A percentile compares a stretch with the other conserved stretches of the same genome.
These are phyloP conservation scores for Choiromyces venosus DNA, from an alignment of 495 filamentous ascomycete species.

Conservation along the genomic window DNA sequence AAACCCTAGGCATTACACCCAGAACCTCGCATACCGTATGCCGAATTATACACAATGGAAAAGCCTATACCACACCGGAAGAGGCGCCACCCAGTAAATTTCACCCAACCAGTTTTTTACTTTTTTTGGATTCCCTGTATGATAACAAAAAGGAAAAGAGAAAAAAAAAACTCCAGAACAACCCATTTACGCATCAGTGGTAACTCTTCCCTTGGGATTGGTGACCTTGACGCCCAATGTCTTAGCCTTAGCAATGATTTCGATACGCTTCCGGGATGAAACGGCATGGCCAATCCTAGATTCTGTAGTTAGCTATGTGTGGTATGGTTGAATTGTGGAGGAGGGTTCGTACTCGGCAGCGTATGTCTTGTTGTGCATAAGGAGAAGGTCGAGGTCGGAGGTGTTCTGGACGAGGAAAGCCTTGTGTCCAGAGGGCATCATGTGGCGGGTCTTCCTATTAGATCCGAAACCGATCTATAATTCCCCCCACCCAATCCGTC, in stretches of 20 bases:
- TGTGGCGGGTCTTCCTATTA: slow-evolving; percentile 97
- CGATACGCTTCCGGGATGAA: slow-evolving; percentile 95
- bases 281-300: slow-evolving; percentile 90
- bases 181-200: slow-evolving; percentile 76
- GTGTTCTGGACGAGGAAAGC: slow-evolving; percentile 97
- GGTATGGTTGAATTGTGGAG: neutral
- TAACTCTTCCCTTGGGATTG: slow-evolving; percentile 96
- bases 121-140: slow-evolving; percentile 36
- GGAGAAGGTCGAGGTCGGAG: slow-evolving; percentile 89
- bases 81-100: slow-evolving; percentile 12
- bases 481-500: slow-evolving; percentile 9
- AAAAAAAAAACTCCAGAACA: slow-evolving; percentile 11
- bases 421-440: slow-evolving; percentile 99
- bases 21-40: neutral
- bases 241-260: slow-evolving; percentile 94
- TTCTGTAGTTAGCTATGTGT: slow-evolving; percentile 28
- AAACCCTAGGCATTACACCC: neutral
- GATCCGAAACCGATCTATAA: slow-evolving; percentile 89
- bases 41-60: slow-evolving; percentile 8
- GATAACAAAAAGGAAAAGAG: slow-evolving; percentile 27
- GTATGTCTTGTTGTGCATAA: slow-evolving; percentile 99
- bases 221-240: slow-evolving; percentile 98
- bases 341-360: slow-evolving; percentile 80
- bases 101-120: slow-evolving; percentile 17
- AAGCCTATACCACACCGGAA: neutral